Evolutionary conservation across 1,284 basidiomycete species (phyloP), one percentile per base, ranked within the genome.

Genomic region (Marasmius fiardii): DNA sequence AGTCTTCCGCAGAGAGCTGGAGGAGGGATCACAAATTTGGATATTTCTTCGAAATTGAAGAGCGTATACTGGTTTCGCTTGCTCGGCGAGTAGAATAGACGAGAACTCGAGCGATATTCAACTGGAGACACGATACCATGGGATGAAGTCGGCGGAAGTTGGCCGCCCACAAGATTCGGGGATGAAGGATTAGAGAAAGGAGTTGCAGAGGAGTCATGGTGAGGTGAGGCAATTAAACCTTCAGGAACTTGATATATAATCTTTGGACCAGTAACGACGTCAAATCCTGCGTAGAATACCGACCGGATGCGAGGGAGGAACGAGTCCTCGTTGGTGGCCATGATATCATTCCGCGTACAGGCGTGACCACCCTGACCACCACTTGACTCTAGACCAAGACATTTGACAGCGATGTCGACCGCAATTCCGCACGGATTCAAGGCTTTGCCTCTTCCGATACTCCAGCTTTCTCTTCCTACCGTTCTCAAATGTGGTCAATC

Each of bases 11-110:
- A 97, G 7, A 98, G 76, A 1, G 88, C 81, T 57, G 86, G 86
- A 39, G 86, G 90, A 1, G 96, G 96, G 52, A 99, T 97, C 47
- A 98, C 86, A 76, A 94, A 98, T 71, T 93, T 95, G 16, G 92
- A 92, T 53, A 99, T 88, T 59, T 93, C 87, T 47, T 88, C 83
- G 64, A 98, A 98, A 68, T 94, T 88, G 71, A 99, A 92, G n/a
- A 97, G 78, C 8, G 79, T 73, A 39, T 76, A 69, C 57, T 70
- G 77, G 21, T 77, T 68, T 5, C 77, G 77, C 28, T 77, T 76
- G 53, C 53, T 53, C 14, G 78, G 82, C 26, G 77, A 82, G 63
- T 70, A 71, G 41, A 76, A 66, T 56, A 71, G 71, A 53, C 74
- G 74, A 21, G 75, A 73, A 52, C 73, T 75, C 39, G 71, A 69